Base-by-base conservation (phyloP, 768 basidiomycete genomes). In the Psilocybe tampanensis region DNA sequence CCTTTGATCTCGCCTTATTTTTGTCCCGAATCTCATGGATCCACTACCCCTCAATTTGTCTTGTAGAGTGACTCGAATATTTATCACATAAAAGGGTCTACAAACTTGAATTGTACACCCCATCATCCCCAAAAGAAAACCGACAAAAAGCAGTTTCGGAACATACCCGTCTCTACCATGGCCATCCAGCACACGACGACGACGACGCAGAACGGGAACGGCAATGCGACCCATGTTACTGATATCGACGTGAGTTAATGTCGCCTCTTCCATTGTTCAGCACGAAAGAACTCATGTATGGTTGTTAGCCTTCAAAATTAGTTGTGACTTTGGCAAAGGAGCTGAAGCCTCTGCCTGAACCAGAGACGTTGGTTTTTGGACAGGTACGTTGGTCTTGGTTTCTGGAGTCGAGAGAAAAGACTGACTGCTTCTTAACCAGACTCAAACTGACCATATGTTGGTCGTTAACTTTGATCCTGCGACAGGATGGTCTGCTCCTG, bases 371-470 rank as follows among this genome's bases (percentile, higher is more conserved):
- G 36, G 67, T 66, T 1, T 90, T 89, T 47, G 89, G 90, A 17
- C 72, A 79, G 72, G 87, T 84, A 60, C 56, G 5, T 76, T 68
- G 15, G 34, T 11, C 1, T 8, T 41, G 6, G 18, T 26, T 36
- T 49, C 6, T 21, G 2, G 7, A 45, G 12, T 26, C 2, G n/a
- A 41, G 13, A 43, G 19, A 11, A 9, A 43, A 17, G 52, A 50
- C 24, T 44, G 1, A 17, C 19, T 55, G 23, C 47, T 17, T 13
- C 8, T 26, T 19, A 12, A 19, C 12, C 59, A 88, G 86, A 72
- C 74, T n/a, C 79, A 82, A 67, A 85, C 84, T 4, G 90, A 94
- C 72, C 90, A 94, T 69, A 94, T 94, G 90, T 79, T 90, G 26
- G 70, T 86, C 33, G 74, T 80, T 21, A 76, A 79, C n/a, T 90